Evolutionary conservation across 768 basidiomycete species (phyloP).

Genomic region (Asterophora parasitica): DNA sequence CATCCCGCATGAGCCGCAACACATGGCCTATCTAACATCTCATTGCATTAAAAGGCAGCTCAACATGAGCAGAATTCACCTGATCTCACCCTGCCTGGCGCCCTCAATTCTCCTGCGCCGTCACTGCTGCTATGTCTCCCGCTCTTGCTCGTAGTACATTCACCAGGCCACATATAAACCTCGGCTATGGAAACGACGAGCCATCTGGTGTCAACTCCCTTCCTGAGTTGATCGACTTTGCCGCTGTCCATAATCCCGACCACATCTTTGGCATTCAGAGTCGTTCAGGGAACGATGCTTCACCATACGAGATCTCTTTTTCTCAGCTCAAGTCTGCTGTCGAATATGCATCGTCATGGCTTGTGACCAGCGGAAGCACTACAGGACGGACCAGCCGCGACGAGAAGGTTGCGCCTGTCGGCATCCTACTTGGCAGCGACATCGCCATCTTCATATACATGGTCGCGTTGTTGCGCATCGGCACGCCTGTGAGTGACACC

Average conservation of each 20-base stretch:
- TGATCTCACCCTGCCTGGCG: neutral
- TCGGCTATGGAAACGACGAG: conserved; percentile 25
- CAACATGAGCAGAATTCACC: neutral
- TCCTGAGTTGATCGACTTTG: conserved; percentile 34
- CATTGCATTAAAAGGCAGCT: conserved; percentile 15
- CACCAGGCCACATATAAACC: conserved; percentile 31
- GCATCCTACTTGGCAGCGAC: conserved; percentile 33
- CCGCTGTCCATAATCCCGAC: conserved; percentile 28
- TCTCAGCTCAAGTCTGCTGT: conserved; percentile 28
- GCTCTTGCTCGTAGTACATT: conserved; percentile 23
- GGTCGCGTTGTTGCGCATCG: conserved; percentile 31
- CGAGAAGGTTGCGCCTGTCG: conserved; percentile 27
- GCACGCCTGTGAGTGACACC: conserved; percentile 28
- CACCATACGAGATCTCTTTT: conserved; percentile 29
- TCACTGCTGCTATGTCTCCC: conserved; percentile 15
- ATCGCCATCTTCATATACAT: conserved; percentile 33
- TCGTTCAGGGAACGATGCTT: conserved; percentile 17
- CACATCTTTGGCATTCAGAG: conserved; percentile 32
- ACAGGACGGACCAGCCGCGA: conserved; percentile 20
- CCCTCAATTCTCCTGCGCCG: neutral
- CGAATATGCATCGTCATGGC: conserved; percentile 30
- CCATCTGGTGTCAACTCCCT: conserved; percentile 28
- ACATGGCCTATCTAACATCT: neutral
- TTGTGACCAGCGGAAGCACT: conserved; percentile 24
- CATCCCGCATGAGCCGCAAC: neutral